Base-by-base conservation (phyloP, 1,284 basidiomycete species). In the Ustilago hordei region DNA sequence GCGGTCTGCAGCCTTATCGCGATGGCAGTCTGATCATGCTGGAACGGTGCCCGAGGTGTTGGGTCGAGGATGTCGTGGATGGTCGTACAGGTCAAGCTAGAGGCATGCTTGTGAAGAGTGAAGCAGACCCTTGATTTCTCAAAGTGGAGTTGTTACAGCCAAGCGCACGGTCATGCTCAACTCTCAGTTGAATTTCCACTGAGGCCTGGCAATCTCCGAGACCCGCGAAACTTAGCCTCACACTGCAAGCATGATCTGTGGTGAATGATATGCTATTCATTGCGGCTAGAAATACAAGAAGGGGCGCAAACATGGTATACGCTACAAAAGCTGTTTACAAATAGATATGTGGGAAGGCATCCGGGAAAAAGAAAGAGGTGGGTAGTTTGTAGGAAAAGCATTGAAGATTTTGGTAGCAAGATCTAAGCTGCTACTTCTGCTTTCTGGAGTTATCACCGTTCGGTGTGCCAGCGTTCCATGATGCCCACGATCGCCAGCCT, bases 401-500 rank as follows among this genome's bases (percentile, higher is more conserved):
- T 19, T n/a, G 17, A 8, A 45, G n/a, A 19, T 13, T 45, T 12
- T 13, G 17, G n/a, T 17, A 45, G 43, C 9, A 28, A 45, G 3
- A 11, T 8, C n/a, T 38, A n/a, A 35, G 4, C 36, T 17, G 2
- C 52, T 53, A 64, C 54, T 60, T 60, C n/a, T 64, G 48, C 17
- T 39, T 17, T 5, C 48, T 54, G 8, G 59, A 9, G 11, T 32
- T 50, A n/a, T 64, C 63, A 48, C 58, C 32, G n/a, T 15, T 47
- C 4, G 39, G 41, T 8, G 28, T 41, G 4, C 58, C 41, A 34
- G 65, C 48, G 38, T 65, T 74, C 71, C 71, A 74, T 2, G 64
- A 59, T 32, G 71, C 52, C 66, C 71, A 74, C 12, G 71, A 69
- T 8, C 66, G 58, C 71, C 71, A 74, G 38, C 66, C 71, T 28